Conservation (phyloP, 2,329 filamentous ascomycete species). For the Daldinia eschscholtzii region DNA sequence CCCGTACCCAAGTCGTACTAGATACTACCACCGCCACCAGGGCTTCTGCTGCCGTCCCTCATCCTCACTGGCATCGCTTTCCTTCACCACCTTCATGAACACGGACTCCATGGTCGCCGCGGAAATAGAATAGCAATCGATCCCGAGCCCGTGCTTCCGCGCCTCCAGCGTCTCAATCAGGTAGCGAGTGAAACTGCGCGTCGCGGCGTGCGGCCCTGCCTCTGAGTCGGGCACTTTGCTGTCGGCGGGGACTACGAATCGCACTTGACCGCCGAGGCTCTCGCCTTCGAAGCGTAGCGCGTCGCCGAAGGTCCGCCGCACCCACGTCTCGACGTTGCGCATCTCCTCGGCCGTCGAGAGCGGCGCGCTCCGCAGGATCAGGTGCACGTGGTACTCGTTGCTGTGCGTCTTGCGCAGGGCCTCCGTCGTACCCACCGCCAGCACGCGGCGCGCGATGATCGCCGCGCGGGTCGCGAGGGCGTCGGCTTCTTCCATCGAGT, state of each 20-base stretch:
- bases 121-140: conserved; percentile 75
- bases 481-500: conserved; percentile 86
- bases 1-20: not conserved
- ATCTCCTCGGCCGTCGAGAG: conserved; percentile 43
- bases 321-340: conserved; percentile 58
- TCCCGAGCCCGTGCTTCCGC: conserved; percentile 66
- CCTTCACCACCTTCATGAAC: conserved; percentile 75
- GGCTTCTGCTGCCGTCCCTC: conserved; percentile 43
- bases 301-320: conserved; percentile 62
- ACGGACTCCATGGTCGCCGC: conserved; percentile 78
- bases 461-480: conserved; percentile 77
- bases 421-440: conserved; percentile 48
- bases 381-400: conserved; percentile 50
- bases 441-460: conserved; percentile 58
- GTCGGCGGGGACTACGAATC: conserved; percentile 69
- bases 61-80: conserved; percentile 71
- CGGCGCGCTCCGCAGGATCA: conserved; percentile 46
- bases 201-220: not conserved
- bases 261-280: conserved; percentile 73
- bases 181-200: conserved; percentile 47
- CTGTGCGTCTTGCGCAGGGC: conserved; percentile 46
- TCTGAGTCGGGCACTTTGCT: conserved; percentile 32
- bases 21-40: conserved; percentile 36
- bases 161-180: conserved; percentile 65
- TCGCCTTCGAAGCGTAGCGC: conserved; percentile 67